Conservation (phyloP, 2,329 filamentous ascomycete species). For the Alternaria gansuensis region DNA sequence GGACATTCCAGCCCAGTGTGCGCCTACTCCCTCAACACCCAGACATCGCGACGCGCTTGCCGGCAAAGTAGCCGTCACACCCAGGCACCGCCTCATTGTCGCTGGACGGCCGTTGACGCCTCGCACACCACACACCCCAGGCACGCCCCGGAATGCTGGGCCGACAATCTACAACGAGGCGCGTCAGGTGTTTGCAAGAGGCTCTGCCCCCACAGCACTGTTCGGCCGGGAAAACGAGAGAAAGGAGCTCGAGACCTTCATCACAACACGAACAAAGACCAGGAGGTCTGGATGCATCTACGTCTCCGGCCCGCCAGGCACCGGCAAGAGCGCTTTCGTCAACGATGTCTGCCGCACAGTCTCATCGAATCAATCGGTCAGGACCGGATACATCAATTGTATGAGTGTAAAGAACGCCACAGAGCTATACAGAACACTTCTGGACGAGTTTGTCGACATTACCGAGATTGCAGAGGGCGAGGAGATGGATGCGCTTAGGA, state of each 20-base stretch:
- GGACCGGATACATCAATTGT: constrained; percentile 88
- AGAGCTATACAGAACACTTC: constrained; percentile 82
- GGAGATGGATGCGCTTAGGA: constrained; percentile 72
- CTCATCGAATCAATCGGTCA: constrained; percentile 62
- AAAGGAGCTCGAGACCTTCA: constrained; percentile 73
- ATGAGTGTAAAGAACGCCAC: constrained; percentile 92
- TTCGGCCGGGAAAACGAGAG: constrained; percentile 77
- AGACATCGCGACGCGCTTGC: constrained; percentile 81
- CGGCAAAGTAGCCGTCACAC: constrained; percentile 75
- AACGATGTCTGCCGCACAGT: constrained; percentile 76
- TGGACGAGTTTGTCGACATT: constrained; percentile 72
- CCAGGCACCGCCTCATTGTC: constrained; percentile 82
- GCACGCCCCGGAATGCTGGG: constrained; percentile 69
- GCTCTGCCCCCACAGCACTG: constrained; percentile 75
- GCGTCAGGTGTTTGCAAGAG: constrained; percentile 84
- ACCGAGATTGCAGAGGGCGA: constrained; percentile 70
- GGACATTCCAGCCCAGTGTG: constrained; percentile 58
- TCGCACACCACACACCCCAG: constrained; percentile 77
- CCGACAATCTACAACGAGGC: constrained; percentile 87
- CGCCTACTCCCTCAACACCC: constrained; percentile 71
- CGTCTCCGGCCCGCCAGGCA: constrained; percentile 93
- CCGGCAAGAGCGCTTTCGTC: constrained; percentile 95
- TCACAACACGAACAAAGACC: constrained; percentile 69
- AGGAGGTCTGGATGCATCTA: constrained; percentile 83
- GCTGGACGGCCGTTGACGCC: constrained; percentile 78